Evolutionary conservation across 352 stramenopile genomes (phyloP), one percentile per base, ranked within the genome.

Genomic region (Pythium oligandrum): DNA sequence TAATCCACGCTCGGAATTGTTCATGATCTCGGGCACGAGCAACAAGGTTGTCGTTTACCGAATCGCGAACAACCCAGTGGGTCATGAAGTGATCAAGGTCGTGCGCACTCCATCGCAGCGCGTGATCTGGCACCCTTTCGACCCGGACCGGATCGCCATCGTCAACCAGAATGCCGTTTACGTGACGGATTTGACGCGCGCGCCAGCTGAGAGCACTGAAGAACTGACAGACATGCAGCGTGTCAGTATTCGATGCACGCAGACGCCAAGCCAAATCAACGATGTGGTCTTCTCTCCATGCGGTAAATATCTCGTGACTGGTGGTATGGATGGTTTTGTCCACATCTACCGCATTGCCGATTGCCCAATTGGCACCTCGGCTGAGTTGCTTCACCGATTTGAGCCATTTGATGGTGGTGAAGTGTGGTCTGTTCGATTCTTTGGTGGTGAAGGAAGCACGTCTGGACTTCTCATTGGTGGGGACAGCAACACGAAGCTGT

Each of bases 121-220:
- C 37, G 81, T 91, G 7, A 81, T 90, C 53, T 93, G 83, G 83
- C 83, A 93, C 55, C 83, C 83, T 40, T 78, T 73, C 5, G 76
- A 91, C 57, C 73, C 73, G 11, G 85, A 73, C 47, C 83, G 83
- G 60, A 84, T 93, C 53, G 83, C 74, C 10, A 75, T 91, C 53
- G 78, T 82, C 40, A 78, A 80, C 40, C 76, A 81, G 57, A 75
- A 63, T 37, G 71, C 78, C 0, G 76, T 86, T 26, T 90, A 83
- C 50, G 67, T 93, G 48, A 68, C 66, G 10, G 63, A 91, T 35
- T 33, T 93, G 53, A 69, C 71, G 38, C 57, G 61, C n/a, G 70
- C 90, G 38, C 57, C 69, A 9, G 62, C 63, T 6, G 59, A 71
- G 17, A 26, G 17, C 40, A 66, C 62, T 3, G 55, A 70, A 31